Percentiles rank a stretch among this genome's conserved stretches.
Conservation (phyloP, 2,329 filamentous ascomycete species). For the Neofusicoccum umdonicola region DNA sequence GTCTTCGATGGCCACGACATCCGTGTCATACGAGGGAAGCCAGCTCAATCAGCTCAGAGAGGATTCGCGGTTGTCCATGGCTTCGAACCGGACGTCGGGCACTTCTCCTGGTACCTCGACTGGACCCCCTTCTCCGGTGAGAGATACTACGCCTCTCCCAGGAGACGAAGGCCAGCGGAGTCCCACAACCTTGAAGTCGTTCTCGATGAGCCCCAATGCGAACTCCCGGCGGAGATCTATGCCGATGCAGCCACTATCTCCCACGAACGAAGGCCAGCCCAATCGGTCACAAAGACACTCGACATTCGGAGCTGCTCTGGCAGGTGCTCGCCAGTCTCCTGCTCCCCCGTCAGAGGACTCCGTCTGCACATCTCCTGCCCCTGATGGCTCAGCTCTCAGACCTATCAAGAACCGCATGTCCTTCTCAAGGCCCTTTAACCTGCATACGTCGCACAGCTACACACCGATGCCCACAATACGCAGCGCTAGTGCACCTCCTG, state of each 20-base stretch:
- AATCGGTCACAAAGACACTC: neutral
- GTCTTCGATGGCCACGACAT: slow-evolving; percentile 35
- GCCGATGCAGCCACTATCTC: slow-evolving; percentile 32
- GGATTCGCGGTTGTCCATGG: slow-evolving; percentile 35
- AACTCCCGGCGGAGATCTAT: slow-evolving; percentile 34
- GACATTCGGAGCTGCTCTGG: neutral
- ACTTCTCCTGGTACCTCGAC: slow-evolving; percentile 38
- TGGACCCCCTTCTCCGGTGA: slow-evolving; percentile 32
- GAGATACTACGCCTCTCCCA: slow-evolving; percentile 26
- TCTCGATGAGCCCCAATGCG: slow-evolving; percentile 37
- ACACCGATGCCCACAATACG: slow-evolving; percentile 11
- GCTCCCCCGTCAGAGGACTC: neutral
- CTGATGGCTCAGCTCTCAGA: neutral
- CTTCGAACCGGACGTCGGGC: slow-evolving; percentile 36
- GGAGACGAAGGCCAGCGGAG: slow-evolving; percentile 29
- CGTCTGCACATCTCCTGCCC: neutral
- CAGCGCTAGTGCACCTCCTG: slow-evolving; percentile 5
- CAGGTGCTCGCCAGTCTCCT: neutral
- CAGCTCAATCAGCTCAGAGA: slow-evolving; percentile 39
- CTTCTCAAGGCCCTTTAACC: slow-evolving; percentile 13
- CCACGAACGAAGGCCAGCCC: neutral
- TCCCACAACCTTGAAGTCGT: slow-evolving; percentile 36
- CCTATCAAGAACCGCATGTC: slow-evolving; percentile 15
- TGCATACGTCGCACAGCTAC: neutral
- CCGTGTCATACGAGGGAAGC: slow-evolving; percentile 33